Evolutionary conservation across 1,284 basidiomycete species (phyloP).

Genomic region (Schizopora paradoxa): DNA sequence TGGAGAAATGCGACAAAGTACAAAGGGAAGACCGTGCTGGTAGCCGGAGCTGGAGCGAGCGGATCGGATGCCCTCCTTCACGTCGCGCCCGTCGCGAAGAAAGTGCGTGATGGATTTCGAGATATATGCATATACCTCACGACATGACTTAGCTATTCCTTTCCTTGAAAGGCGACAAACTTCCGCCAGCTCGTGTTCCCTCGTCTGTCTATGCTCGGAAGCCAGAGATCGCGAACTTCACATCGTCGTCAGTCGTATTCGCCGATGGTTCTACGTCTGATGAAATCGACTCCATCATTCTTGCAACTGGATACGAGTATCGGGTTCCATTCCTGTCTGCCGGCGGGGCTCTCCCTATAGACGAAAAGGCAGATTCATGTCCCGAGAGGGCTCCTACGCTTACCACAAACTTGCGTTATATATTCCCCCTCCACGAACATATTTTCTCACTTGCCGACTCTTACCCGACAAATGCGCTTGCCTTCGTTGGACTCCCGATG

Average conservation of each 20-base stretch:
- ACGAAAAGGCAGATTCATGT: conserved; percentile 9
- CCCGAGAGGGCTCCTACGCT: conserved; percentile 21
- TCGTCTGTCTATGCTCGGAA: conserved; percentile 32
- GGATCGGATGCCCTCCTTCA: conserved; percentile 44
- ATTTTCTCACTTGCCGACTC: conserved; percentile 44
- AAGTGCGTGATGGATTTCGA: conserved; percentile 30
- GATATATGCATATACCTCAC: no score
- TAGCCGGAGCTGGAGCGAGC: conserved; percentile 49
- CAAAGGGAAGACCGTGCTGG: conserved; percentile 37
- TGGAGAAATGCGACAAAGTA: conserved; percentile 45
- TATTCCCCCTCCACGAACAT: conserved; percentile 50
- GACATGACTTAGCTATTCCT: conserved; percentile 43
- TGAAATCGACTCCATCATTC: conserved; percentile 43
- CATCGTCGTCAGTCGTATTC: conserved; percentile 38
- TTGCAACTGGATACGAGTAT: conserved; percentile 51
- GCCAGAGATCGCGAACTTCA: conserved; percentile 46
- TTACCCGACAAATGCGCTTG: conserved; percentile 44
- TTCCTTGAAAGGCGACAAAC: conserved; percentile 31
- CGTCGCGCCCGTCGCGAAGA: conserved; percentile 33
- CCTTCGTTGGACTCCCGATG: conserved; percentile 47
- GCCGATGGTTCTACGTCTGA: conserved; percentile 35
- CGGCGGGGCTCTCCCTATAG: conserved; percentile 29
- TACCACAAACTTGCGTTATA: conserved; percentile 45
- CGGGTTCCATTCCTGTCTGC: conserved; percentile 47
- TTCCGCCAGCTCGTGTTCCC: conserved; percentile 7